A percentile compares a stretch with the other conserved stretches of the same genome.
Evolutionary conservation across 352 stramenopile genomes (phyloP).

Genomic region (Globisporangium yorkense): DNA sequence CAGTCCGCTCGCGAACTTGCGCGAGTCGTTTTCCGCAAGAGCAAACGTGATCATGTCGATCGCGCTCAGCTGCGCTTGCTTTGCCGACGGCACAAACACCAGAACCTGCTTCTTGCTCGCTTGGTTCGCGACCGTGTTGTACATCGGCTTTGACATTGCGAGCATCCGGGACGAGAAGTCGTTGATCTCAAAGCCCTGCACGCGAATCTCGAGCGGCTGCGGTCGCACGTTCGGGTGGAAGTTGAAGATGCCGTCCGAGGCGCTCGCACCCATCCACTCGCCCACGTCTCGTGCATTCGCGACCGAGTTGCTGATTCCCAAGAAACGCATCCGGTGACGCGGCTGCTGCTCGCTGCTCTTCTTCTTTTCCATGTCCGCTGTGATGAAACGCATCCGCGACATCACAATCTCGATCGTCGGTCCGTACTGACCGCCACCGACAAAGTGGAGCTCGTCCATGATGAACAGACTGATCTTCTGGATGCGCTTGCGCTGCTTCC

Average conservation of each 20-base stretch:
- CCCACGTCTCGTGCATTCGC: slow-evolving; percentile 97
- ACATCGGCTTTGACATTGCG: slow-evolving; percentile 98
- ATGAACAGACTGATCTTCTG: slow-evolving; percentile 93
- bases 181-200: slow-evolving; percentile 98
- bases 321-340: slow-evolving; percentile 76
- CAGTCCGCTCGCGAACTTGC: slow-evolving; percentile 49
- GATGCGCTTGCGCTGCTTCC: slow-evolving; percentile 96
- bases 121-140: slow-evolving; percentile 92
- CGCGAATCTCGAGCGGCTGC: slow-evolving; percentile 94
- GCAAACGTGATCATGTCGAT: slow-evolving; percentile 99
- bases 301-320: slow-evolving; percentile 95
- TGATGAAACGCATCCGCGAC: slow-evolving; percentile 97
- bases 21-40: slow-evolving; percentile 73
- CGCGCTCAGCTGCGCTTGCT: slow-evolving; percentile 97
- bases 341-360: slow-evolving; percentile 26
- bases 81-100: slow-evolving; percentile 97
- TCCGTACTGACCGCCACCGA: slow-evolving; percentile 85
- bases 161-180: slow-evolving; percentile 96
- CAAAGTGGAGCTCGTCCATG: slow-evolving; percentile 97
- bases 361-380: slow-evolving; percentile 80
- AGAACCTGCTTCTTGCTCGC: slow-evolving; percentile 85
- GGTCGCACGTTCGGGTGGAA: slow-evolving; percentile 95
- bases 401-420: slow-evolving; percentile 97
- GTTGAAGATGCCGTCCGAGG: slow-evolving; percentile 86
- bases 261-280: slow-evolving; percentile 95